Evolutionary conservation across 768 basidiomycete genomes (phyloP).

Genomic region (Tulasnella calospora): DNA sequence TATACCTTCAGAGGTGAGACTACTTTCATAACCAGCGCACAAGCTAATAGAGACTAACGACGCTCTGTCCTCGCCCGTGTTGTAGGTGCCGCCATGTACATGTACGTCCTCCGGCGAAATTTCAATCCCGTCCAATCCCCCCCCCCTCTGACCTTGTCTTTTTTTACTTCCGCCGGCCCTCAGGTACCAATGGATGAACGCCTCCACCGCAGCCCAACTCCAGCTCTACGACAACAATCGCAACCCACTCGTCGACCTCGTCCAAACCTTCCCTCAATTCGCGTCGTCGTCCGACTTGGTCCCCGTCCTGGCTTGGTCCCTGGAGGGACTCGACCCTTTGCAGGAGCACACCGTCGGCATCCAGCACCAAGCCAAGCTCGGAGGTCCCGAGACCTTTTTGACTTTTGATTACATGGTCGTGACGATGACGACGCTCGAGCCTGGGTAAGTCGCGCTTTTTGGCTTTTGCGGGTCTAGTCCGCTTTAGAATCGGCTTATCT

Average conservation of each 20-base stretch:
- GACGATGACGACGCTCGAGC: not conserved
- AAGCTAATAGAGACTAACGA: too few relatives aligned
- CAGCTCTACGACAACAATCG: not conserved
- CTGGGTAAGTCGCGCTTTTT: not conserved
- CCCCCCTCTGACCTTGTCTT: not conserved
- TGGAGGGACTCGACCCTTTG: slow-evolving; percentile 9
- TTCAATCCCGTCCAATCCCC: slow-evolving; percentile 11
- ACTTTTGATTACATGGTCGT: slow-evolving; percentile 18
- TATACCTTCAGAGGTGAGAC: slow-evolving; percentile 18
- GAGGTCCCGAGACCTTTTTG: not conserved
- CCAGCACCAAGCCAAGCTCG: not conserved
- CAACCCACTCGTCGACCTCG: not conserved
- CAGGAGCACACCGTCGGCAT: slow-evolving; percentile 19
- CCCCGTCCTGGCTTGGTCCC: slow-evolving; percentile 10
- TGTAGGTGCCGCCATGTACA: slow-evolving; percentile 16
- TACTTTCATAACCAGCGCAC: not conserved
- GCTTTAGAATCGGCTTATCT: not conserved
- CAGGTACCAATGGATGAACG: slow-evolving; percentile 24
- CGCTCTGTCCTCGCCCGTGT: not conserved
- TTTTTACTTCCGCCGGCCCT: not conserved
- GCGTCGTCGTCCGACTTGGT: not conserved
- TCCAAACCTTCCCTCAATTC: not conserved
- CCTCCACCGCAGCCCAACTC: not conserved
- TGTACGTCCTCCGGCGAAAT: not conserved
- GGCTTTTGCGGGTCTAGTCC: not conserved